Percentiles rank a stretch among this genome's conserved stretches.
Evolutionary conservation across 2,329 filamentous ascomycete genomes (phyloP).

Genomic region (Onygenales sp.): DNA sequence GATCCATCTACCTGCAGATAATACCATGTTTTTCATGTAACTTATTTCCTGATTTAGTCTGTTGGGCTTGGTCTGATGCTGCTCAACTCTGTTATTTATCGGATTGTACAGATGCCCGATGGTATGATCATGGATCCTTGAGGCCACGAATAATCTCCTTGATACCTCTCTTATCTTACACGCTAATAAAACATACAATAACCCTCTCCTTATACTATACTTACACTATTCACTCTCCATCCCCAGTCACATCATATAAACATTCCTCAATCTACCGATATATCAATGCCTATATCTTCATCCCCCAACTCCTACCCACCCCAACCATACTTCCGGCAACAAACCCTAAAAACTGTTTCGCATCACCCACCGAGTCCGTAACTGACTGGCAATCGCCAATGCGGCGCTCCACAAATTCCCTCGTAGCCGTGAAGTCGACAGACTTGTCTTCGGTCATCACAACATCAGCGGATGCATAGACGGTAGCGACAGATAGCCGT

Average conservation of each 20-base stretch:
- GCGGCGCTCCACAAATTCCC: slow-evolving; percentile 67
- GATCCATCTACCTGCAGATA: too few relatives aligned
- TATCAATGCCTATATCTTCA: slow-evolving; percentile 53
- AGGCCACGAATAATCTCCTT: neutral
- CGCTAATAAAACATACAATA: neutral
- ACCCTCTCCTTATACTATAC: neutral
- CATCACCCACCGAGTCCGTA: slow-evolving; percentile 51
- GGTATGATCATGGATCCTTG: too few relatives aligned
- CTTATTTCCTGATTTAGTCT: too few relatives aligned
- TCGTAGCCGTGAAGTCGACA: slow-evolving; percentile 64
- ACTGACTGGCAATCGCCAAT: slow-evolving; percentile 59
- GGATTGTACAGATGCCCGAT: too few relatives aligned
- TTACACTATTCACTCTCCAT: neutral
- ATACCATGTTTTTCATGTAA: too few relatives aligned
- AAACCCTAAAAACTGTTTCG: slow-evolving; percentile 74
- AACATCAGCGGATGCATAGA: slow-evolving; percentile 74
- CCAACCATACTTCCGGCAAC: slow-evolving; percentile 68
- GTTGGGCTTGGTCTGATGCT: too few relatives aligned
- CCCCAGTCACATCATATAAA: neutral
- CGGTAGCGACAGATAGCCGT: slow-evolving; percentile 50
- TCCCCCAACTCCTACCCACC: slow-evolving; percentile 75
- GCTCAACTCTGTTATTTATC: too few relatives aligned
- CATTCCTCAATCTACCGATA: neutral
- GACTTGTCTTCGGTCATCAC: slow-evolving; percentile 90
- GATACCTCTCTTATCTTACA: neutral